Conservation (phyloP, 768 basidiomycete genomes). For the Pholiota molesta region DNA sequence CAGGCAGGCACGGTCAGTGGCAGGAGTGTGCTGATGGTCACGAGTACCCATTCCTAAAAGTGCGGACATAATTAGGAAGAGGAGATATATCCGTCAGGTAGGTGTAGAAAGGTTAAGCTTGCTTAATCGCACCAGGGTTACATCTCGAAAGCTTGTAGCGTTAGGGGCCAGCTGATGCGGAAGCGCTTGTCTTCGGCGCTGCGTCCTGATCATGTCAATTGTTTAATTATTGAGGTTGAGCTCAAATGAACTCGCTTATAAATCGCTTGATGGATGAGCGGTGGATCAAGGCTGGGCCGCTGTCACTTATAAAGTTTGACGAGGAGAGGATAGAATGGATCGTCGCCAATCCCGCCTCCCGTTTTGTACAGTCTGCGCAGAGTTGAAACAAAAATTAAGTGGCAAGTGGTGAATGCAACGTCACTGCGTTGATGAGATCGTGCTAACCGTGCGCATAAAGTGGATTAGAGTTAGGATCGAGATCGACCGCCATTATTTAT, state of each 20-base stretch:
- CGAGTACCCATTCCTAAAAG: background rate
- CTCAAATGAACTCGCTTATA: background rate
- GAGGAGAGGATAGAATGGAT: background rate
- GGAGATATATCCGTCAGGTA: background rate
- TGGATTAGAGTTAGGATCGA: background rate
- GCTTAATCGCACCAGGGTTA: background rate
- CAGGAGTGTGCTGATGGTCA: background rate
- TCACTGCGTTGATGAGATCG: background rate
- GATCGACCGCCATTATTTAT: background rate
- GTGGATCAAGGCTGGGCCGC: background rate
- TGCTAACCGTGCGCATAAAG: background rate
- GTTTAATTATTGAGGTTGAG: background rate
- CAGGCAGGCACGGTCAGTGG: background rate
- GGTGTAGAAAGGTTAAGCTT: background rate
- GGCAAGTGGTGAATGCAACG: background rate
- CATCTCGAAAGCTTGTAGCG: background rate
- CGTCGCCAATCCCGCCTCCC: background rate
- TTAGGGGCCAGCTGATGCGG: background rate
- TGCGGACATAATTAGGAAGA: background rate
- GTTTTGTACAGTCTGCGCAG: background rate
- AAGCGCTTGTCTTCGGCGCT: background rate
- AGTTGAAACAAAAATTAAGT: background rate
- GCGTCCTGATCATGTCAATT: background rate
- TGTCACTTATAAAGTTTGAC: background rate
- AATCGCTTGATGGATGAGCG: background rate